phyloP scores from a whole-genome alignment of 441 rosid genomes.

The Brassica hybrid region DNA sequence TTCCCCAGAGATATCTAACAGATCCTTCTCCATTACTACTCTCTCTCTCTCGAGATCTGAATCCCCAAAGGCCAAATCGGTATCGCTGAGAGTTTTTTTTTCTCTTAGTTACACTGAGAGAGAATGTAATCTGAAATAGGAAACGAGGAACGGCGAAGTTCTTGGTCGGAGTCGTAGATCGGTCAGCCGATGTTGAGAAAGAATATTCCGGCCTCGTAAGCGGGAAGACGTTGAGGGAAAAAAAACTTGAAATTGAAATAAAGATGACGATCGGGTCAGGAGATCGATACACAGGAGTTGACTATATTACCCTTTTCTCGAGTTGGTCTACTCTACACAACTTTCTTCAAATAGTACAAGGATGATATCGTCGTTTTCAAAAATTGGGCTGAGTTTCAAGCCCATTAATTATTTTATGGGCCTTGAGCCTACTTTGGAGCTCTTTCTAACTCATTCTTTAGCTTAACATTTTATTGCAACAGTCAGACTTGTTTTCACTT shows the following conservation, averaged over 20 bases:
- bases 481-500: neutral
- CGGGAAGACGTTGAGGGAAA: slow-evolving; percentile 34
- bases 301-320: neutral
- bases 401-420: neutral
- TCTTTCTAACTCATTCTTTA: neutral
- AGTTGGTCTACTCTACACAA: neutral
- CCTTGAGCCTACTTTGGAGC: neutral
- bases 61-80: neutral
- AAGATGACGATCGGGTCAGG: slow-evolving; percentile 26
- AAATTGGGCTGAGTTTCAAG: neutral
- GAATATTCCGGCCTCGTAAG: slow-evolving; percentile 38
- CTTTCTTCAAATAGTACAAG: neutral
- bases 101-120: neutral
- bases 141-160: neutral
- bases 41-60: slow-evolving; percentile 30
- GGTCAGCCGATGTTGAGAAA: neutral
- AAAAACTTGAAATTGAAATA: slow-evolving; percentile 34
- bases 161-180: neutral
- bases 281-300: neutral
- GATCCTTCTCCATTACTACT: slow-evolving; percentile 60
- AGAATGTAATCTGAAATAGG: neutral
- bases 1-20: slow-evolving; percentile 67
- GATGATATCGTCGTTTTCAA: neutral
- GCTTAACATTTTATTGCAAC: neutral
- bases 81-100: neutral